Percentiles rank a stretch among this genome's conserved stretches.
phyloP scores from a whole-genome alignment of 805 yeast species.

The Metschnikowia peoriensis region DNA sequence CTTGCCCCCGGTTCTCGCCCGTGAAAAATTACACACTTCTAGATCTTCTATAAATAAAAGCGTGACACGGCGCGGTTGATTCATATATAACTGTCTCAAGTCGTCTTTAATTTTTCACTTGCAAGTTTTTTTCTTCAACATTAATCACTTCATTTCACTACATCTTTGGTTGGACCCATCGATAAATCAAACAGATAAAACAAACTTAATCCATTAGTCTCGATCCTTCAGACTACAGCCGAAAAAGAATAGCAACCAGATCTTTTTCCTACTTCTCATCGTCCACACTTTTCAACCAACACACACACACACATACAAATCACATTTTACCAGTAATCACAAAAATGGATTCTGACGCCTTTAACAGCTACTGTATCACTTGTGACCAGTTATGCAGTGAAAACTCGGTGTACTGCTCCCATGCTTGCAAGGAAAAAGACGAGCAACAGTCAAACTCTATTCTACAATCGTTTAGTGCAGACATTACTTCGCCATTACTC shows the following conservation, averaged over 20 bases:
- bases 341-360: conserved; percentile 21
- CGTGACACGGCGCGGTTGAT: conserved; percentile 14
- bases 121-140: not conserved
- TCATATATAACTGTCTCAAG: conserved; percentile 6
- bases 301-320: not conserved
- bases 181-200: too few relatives aligned
- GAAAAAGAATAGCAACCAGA: not conserved
- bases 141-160: not conserved
- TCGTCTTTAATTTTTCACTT: not conserved
- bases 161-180: not conserved
- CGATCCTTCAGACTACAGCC: too few relatives aligned
- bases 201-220: too few relatives aligned
- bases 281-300: too few relatives aligned
- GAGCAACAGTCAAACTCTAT: conserved; percentile 23
- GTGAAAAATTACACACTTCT: conserved; percentile 10
- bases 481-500: conserved; percentile 38
- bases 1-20: conserved; percentile 6
- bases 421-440: conserved; percentile 33
- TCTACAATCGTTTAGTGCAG: conserved; percentile 17
- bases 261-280: too few relatives aligned
- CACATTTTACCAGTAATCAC: not conserved
- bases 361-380: conserved; percentile 22
- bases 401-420: conserved; percentile 25
- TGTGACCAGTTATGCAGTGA: conserved; percentile 21
- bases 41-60: conserved; percentile 16